Conservation (phyloP, 2,329 filamentous ascomycete genomes). For the Phoma sp. region DNA sequence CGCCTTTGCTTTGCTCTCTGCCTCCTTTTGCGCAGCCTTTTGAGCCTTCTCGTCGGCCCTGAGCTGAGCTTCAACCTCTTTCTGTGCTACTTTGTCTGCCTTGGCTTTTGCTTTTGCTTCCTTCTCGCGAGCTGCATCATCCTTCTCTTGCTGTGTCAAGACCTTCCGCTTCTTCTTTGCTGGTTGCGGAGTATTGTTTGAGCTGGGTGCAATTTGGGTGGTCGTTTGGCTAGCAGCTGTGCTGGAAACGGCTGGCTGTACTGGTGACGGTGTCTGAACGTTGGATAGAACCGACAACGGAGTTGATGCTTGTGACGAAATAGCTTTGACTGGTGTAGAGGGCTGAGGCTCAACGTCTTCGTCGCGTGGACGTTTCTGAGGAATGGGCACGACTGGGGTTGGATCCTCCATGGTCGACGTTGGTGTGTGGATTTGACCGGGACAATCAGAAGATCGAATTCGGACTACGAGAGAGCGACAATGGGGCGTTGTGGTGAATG, state of each 20-base stretch:
- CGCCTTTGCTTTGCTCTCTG: constrained; percentile 47
- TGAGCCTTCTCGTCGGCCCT: constrained; percentile 49
- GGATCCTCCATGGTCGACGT: constrained; percentile 39
- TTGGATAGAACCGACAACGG: constrained; percentile 43
- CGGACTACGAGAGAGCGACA: neutral
- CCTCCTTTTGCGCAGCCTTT: constrained; percentile 43
- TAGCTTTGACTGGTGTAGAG: constrained; percentile 38
- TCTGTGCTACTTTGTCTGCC: constrained; percentile 45
- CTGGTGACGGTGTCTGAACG: constrained; percentile 42
- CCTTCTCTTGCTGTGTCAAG: constrained; percentile 54
- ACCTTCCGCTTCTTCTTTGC: constrained; percentile 56
- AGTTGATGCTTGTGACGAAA: constrained; percentile 38
- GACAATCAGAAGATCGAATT: neutral
- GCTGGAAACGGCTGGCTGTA: constrained; percentile 20
- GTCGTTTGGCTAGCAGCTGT: constrained; percentile 18
- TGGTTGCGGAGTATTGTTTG: constrained; percentile 37
- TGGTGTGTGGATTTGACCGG: neutral
- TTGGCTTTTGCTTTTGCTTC: constrained; percentile 48
- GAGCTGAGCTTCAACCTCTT: constrained; percentile 44
- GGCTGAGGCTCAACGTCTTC: constrained; percentile 34
- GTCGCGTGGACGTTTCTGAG: constrained; percentile 45
- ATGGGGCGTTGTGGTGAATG: neutral
- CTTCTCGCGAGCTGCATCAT: constrained; percentile 48
- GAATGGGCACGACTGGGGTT: constrained; percentile 22
- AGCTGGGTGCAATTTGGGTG: constrained; percentile 1